Percentiles rank a stretch among this genome's conserved stretches.
Conservation (phyloP, 1,139 yeast species). For the Kodamaea ohmeri region DNA sequence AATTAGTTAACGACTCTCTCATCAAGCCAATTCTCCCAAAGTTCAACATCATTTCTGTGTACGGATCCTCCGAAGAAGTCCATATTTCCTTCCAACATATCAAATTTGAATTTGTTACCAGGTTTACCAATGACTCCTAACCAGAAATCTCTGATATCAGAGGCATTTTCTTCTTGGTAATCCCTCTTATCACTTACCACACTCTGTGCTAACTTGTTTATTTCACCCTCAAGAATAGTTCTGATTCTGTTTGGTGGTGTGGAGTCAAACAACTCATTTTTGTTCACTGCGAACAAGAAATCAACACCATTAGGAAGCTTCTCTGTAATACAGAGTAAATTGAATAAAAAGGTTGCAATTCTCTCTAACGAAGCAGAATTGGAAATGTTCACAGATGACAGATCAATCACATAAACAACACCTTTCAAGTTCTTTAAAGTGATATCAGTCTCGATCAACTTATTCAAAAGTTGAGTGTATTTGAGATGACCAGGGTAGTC, state of each 20-base stretch:
- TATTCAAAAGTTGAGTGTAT: slow-evolving; percentile 51
- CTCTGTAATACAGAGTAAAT: slow-evolving; percentile 57
- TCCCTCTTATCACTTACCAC: slow-evolving; percentile 19
- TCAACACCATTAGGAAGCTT: slow-evolving; percentile 63
- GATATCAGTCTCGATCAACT: slow-evolving; percentile 41
- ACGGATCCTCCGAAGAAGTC: slow-evolving; percentile 74
- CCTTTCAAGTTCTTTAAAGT: slow-evolving; percentile 55
- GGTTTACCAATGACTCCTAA: slow-evolving; percentile 45
- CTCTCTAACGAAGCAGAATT: slow-evolving; percentile 40
- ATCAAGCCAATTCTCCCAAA: slow-evolving; percentile 78
- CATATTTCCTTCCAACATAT: slow-evolving; percentile 68
- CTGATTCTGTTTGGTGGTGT: slow-evolving; percentile 64
- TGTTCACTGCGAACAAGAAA: slow-evolving; percentile 74
- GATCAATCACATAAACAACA: slow-evolving; percentile 66
- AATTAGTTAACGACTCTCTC: slow-evolving; percentile 58
- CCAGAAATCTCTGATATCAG: slow-evolving; percentile 37
- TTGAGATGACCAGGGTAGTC: slow-evolving; percentile 90
- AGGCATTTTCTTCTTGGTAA: slow-evolving; percentile 15
- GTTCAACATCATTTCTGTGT: slow-evolving; percentile 47
- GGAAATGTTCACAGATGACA: slow-evolving; percentile 42
- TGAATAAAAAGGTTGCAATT: slow-evolving; percentile 55
- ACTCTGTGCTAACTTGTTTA: slow-evolving; percentile 53
- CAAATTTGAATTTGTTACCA: slow-evolving; percentile 49
- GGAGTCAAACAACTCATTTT: slow-evolving; percentile 79
- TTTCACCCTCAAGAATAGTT: slow-evolving; percentile 58